Evolutionary conservation across 495 filamentous ascomycete species (phyloP), one percentile per base, ranked within the genome.

Genomic region (Penicillium malachiteum): DNA sequence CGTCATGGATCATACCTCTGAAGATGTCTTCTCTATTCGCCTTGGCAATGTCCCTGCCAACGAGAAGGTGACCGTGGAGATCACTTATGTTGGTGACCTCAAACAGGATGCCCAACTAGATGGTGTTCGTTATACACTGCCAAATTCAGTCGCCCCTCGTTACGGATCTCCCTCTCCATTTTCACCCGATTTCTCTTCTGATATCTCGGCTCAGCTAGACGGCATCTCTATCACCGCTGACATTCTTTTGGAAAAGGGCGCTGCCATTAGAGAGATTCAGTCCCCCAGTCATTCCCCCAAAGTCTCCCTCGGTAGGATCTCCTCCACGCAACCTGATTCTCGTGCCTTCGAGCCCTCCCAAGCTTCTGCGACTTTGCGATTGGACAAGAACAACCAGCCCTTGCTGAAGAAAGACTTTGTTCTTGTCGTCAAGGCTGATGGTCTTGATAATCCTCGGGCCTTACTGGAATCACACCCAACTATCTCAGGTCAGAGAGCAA

Each of bases 271-370:
- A 54, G 74, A 71, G 38, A 65, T 90, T 18, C 81, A 82, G 55
- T 87, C 83, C 0, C 85, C 86, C 1, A 83, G 77, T n/a, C 88
- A 90, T 58, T 83, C 83, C 4, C 84, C 90, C 49, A 72, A 82
- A 1, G 78, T 89, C 6, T 76, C 76, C 0, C 71, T 89, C 34
- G 88, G 86, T 7, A 80, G 74, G 18, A 78, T 74, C 5, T 85
- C 84, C 7, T 62, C 65, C 3, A 67, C 72, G 0, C 50, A 71
- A 3, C 58, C 61, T 4, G 18, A 33, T 1, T 11, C 31, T 2
- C 66, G 71, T 31, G 65, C 71, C 13, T 82, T 83, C 57, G 76
- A 73, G 8, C 72, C 84, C 8, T 69, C 72, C 30, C 79, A 77
- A 59, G 85, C 84, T 0, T 87, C 82, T 31, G 87, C 85, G 12